Base-by-base conservation (phyloP, 768 basidiomycete genomes). In the Rhizopogon rudus region DNA sequence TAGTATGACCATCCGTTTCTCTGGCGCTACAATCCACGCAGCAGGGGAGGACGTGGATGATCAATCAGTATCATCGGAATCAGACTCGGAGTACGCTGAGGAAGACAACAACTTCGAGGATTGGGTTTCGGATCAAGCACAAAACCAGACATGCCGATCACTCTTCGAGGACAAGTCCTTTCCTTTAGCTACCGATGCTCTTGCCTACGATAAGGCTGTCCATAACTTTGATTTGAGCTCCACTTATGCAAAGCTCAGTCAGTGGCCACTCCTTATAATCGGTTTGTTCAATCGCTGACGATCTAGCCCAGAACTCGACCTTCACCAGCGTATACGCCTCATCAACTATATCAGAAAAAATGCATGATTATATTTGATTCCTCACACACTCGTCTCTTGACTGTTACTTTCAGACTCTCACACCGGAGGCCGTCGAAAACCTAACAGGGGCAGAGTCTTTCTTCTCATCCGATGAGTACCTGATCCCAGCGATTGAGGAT, bases 311-410 rank as follows among this genome's bases (percentile, higher is more conserved):
- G 90, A 75, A 0, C 73, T 95, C 40, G 93, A 96, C 67, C 82
- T 87, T 59, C 86, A 93, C 69, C 81, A 82, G 53, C 79, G 88
- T 17, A 86, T 93, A 61, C 82, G 90, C 46, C 71, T 97, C 50
- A 83, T 97, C 71, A 97, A 97, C 68, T 90, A 81, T 70, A 92
- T 96, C 64, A 76, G 94, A 55, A 87, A 82, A 71, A 80, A 83
- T 70, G 92, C 91, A 52, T 53, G 64, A 40, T 25, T 14, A 1
- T 43, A 5, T 43, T 45, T 40, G 44, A 8, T 20, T 17, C 48
- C 42, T 33, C 13, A 37, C n/a, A 7, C 2, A 7, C 31, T 49
- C 5, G 3, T 29, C 10, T 9, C 16, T 16, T 53, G 28, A 39
- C 39, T 14, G 25, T 25, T 61, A 40, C 52, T 40, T 35, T 55